Evolutionary conservation across 495 filamentous ascomycete genomes (phyloP).

Genomic region (Achaetomiella virescens): DNA sequence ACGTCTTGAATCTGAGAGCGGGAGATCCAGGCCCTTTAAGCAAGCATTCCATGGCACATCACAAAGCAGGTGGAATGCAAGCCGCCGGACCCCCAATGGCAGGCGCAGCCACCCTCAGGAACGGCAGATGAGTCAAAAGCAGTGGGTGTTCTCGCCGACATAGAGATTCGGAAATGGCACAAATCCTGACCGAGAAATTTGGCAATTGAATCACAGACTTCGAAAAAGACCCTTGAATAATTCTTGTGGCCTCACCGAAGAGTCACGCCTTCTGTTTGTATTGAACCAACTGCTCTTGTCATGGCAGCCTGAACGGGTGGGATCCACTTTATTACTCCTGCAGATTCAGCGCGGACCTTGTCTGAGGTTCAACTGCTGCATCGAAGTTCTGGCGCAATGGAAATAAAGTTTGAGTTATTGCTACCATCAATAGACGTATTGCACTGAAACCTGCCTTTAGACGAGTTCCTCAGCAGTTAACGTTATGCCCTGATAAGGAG

Average conservation of each 20-base stretch:
- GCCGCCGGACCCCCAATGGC: not conserved
- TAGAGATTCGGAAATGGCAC: not conserved
- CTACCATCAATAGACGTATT: too few species aligned
- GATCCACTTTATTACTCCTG: not conserved
- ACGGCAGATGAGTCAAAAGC: too few species aligned
- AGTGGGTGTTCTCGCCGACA: not conserved
- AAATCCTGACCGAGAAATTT: not conserved
- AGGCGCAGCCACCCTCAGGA: not conserved
- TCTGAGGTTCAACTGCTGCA: not conserved
- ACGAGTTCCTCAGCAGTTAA: too few species aligned
- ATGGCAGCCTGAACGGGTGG: not conserved
- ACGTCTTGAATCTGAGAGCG: not conserved
- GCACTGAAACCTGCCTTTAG: too few species aligned
- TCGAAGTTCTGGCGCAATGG: too few species aligned
- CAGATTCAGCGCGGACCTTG: not conserved
- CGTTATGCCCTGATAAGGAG: too few species aligned
- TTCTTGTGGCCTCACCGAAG: not conserved
- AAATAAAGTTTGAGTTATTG: too few species aligned
- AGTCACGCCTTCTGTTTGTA: conserved; percentile 2
- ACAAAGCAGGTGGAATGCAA: not conserved
- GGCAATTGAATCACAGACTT: too few species aligned
- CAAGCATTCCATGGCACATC: not conserved
- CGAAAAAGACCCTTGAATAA: too few species aligned
- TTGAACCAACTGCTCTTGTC: not conserved
- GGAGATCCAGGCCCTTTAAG: not conserved